These are phyloP conservation scores for Hibiscus tridactylites DNA, from an alignment of 345 rosid species.

Conservation along the genomic window DNA sequence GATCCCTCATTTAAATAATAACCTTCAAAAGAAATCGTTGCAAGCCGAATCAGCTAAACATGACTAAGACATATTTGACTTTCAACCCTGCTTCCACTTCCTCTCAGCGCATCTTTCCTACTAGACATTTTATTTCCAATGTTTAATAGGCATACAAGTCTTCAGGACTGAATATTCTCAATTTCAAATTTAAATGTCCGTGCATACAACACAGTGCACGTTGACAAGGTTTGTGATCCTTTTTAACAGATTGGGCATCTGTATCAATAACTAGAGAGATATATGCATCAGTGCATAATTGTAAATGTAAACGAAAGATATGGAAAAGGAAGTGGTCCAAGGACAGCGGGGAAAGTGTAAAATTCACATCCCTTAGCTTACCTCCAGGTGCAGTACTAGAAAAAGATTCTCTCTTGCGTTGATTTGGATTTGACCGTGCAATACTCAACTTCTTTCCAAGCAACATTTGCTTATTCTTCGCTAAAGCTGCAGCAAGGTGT, in stretches of 20 bases:
- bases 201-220: background rate
- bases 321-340: background rate
- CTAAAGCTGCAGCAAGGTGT: conserved; percentile 66
- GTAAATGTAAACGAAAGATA: background rate
- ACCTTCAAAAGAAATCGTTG: background rate
- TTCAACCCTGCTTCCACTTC: too few species aligned
- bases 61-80: background rate
- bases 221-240: background rate
- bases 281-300: background rate
- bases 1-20: background rate
- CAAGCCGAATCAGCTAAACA: background rate
- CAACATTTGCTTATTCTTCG: conserved; percentile 70
- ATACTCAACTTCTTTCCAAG: conserved; percentile 71
- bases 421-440: conserved; percentile 71
- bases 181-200: background rate
- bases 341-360: background rate
- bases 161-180: background rate
- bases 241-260: background rate
- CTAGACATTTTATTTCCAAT: background rate
- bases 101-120: background rate
- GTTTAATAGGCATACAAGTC: background rate
- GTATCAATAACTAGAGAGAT: background rate
- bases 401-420: conserved; percentile 35
- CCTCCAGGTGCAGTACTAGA: conserved; percentile 18
- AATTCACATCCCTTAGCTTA: background rate